These are phyloP conservation scores for Vitis hybrid DNA, from an alignment of 177 flowering plant genomes.

Conservation along the genomic window DNA sequence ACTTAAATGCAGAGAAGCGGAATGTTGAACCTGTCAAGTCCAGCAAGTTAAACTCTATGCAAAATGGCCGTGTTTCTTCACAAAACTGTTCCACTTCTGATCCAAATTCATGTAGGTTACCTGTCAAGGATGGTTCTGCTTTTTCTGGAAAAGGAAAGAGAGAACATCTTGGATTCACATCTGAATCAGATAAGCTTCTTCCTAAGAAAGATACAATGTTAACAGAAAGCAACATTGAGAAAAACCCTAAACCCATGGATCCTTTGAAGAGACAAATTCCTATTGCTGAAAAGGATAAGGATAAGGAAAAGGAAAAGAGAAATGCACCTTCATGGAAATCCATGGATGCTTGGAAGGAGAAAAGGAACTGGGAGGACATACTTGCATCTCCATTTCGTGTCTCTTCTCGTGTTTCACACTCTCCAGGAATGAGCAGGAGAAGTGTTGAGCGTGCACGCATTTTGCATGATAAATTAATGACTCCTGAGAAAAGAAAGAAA, in stretches of 20 bases:
- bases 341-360: conserved; percentile 96
- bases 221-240: conserved; percentile 44
- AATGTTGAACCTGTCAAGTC: conserved; percentile 41
- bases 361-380: conserved; percentile 91
- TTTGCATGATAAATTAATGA: conserved; percentile 89
- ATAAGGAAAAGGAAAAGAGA: conserved; percentile 42
- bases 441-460: conserved; percentile 78
- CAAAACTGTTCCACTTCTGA: conserved; percentile 31
- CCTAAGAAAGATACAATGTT: conserved; percentile 46
- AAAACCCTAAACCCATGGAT: conserved; percentile 39
- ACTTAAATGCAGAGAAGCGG: conserved; percentile 36
- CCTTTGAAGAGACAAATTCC: conserved; percentile 35
- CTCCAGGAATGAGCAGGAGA: conserved; percentile 79
- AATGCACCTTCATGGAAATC: conserved; percentile 50
- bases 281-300: conserved; percentile 55
- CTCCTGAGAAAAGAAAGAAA: conserved; percentile 92
- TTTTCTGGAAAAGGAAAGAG: conserved; percentile 41
- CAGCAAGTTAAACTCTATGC: conserved; percentile 25
- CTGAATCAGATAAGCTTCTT: conserved; percentile 43
- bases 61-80: conserved; percentile 21
- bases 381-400: conserved; percentile 68
- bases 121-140: conserved; percentile 31
- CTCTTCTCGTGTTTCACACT: conserved; percentile 76
- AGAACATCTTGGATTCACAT: conserved; percentile 37
- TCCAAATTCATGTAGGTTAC: conserved; percentile 21